Percentiles rank a stretch among this genome's conserved stretches.
These are phyloP conservation scores for Saccharomycopsis oosterbeekiorum DNA, from an alignment of 805 yeast genomes.

Conservation along the genomic window DNA sequence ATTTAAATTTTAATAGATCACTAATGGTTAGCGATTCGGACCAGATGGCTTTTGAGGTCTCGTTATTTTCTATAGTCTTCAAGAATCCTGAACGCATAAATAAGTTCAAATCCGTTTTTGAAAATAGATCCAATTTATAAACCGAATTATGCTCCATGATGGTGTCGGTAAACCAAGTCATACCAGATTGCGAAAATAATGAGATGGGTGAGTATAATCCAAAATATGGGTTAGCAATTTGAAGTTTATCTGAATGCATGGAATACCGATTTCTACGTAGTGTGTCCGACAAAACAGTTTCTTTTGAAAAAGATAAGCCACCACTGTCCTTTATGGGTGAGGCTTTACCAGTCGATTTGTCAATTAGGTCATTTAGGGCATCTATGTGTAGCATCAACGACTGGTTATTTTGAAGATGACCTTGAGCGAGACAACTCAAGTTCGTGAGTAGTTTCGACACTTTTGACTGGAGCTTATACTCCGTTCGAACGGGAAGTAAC, in stretches of 20 bases:
- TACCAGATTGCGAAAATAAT: neutral
- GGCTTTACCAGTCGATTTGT: neutral
- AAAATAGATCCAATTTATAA: neutral
- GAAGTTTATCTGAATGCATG: neutral
- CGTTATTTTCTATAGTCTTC: neutral
- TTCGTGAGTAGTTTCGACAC: slow-evolving; percentile 2
- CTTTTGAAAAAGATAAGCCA: neutral
- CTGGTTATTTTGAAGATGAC: too few species aligned
- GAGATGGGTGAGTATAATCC: slow-evolving; percentile 5
- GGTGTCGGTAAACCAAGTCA: slow-evolving; percentile 3
- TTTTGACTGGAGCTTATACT: neutral
- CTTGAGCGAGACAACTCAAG: neutral
- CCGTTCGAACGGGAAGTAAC: neutral
- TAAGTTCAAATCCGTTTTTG: neutral
- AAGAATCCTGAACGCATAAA: neutral
- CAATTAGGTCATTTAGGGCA: neutral
- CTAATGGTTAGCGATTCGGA: neutral
- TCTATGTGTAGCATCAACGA: neutral
- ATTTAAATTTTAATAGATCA: neutral
- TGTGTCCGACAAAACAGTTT: neutral
- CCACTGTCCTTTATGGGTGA: neutral
- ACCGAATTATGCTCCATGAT: neutral
- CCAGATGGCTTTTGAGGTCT: neutral
- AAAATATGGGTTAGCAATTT: neutral
- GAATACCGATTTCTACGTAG: slow-evolving; percentile 1